These are phyloP conservation scores for Puccinia coronata DNA, from an alignment of 1,284 basidiomycete species.

Conservation along the genomic window DNA sequence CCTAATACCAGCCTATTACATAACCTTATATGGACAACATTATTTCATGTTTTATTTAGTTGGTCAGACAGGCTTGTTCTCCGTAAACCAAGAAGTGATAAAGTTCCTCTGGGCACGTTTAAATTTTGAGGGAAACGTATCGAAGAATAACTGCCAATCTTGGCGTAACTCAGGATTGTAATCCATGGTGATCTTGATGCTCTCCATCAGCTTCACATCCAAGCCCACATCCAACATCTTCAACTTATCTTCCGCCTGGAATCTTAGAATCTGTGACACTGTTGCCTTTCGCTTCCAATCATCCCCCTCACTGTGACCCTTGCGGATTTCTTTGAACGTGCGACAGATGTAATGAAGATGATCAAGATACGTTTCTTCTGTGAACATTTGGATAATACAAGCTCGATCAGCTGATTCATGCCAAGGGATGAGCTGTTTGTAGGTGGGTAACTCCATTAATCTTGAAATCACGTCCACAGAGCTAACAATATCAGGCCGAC, in stretches of 20 bases:
- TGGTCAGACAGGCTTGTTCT: too few species aligned
- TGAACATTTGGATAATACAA: slow-evolving; percentile 8
- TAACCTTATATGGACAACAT: too few species aligned
- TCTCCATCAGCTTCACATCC: not conserved
- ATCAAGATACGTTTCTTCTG: not conserved
- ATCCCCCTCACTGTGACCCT: not conserved
- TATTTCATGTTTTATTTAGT: too few species aligned
- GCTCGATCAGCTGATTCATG: slow-evolving; percentile 7
- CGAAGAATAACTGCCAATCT: not conserved
- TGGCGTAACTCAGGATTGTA: not conserved
- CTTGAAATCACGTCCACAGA: not conserved
- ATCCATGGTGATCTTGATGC: not conserved
- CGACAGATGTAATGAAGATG: slow-evolving; percentile 3
- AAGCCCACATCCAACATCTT: not conserved
- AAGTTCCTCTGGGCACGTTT: not conserved
- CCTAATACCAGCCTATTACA: too few species aligned
- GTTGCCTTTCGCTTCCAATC: not conserved
- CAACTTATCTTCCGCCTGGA: not conserved
- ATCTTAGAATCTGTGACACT: not conserved
- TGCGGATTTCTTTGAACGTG: not conserved
- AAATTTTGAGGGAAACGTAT: not conserved
- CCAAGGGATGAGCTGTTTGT: slow-evolving; percentile 3
- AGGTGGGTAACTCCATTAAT: not conserved
- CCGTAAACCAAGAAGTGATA: not conserved
- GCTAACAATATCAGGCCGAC: not conserved